Conservation (phyloP, 306 rosid genomes). For the Albizia julibrissin region DNA sequence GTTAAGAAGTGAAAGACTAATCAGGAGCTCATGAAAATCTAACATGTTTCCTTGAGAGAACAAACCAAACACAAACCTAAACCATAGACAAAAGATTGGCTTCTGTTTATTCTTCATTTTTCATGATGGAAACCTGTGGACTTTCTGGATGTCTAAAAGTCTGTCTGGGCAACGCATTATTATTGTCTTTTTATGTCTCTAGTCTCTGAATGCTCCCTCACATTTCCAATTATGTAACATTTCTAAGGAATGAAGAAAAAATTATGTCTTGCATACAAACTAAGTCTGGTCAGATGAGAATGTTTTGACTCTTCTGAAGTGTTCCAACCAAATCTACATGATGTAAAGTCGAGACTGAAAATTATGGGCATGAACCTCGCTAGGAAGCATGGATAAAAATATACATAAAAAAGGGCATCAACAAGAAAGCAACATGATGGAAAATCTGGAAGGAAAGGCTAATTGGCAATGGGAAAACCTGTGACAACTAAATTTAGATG, state of each 20-base stretch:
- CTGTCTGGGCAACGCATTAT: not conserved
- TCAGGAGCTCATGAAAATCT: not conserved
- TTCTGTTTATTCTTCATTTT: not conserved
- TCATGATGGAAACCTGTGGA: not conserved
- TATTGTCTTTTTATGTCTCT: not conserved
- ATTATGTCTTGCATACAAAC: not conserved
- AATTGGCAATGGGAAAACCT: conserved; percentile 5
- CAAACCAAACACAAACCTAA: not conserved
- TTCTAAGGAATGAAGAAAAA: not conserved
- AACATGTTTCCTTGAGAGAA: not conserved
- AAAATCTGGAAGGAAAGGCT: conserved; percentile 12
- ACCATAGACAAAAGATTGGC: not conserved
- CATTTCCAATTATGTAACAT: conserved; percentile 10
- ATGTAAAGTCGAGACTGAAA: not conserved
- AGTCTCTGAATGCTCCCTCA: conserved; percentile 7
- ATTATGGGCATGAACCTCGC: not conserved
- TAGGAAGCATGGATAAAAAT: not conserved
- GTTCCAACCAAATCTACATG: conserved; percentile 14
- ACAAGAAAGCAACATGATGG: not conserved
- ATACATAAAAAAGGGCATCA: not conserved
- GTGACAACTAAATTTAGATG: not conserved
- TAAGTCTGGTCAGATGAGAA: not conserved
- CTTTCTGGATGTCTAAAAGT: not conserved
- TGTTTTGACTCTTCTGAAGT: conserved; percentile 12
- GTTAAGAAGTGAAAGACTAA: not conserved